phyloP scores from a whole-genome alignment of 129 eudicot genomes.

The Ambrosia trifida region DNA sequence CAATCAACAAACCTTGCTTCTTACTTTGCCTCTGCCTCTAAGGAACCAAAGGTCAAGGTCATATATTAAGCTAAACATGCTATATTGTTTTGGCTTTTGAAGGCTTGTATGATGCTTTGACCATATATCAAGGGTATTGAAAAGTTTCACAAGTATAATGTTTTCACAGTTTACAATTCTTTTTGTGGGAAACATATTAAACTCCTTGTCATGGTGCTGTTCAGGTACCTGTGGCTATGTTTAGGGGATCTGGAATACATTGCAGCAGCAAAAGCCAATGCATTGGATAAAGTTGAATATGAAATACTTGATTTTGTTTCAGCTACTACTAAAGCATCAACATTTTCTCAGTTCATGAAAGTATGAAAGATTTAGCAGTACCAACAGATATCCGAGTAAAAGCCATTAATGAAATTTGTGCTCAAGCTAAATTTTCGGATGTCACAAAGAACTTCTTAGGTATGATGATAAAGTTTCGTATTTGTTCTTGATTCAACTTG shows the following conservation, averaged over 20 bases:
- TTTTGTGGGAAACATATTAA: background rate
- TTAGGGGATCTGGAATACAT: slow-evolving; percentile 69
- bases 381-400: slow-evolving; percentile 61
- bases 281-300: slow-evolving; percentile 76
- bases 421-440: slow-evolving; percentile 70
- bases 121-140: slow-evolving; percentile 4
- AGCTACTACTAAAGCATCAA: slow-evolving; percentile 58
- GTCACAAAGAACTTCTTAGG: slow-evolving; percentile 79
- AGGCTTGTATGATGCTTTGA: background rate
- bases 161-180: background rate
- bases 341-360: slow-evolving; percentile 71
- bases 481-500: background rate
- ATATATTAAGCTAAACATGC: background rate
- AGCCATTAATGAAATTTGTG: slow-evolving; percentile 59
- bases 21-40: too few relatives aligned
- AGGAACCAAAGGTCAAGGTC: too few relatives aligned
- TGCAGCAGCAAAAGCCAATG: slow-evolving; percentile 71
- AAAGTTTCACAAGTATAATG: background rate
- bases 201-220: background rate
- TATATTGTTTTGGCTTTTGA: slow-evolving; percentile 2
- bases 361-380: slow-evolving; percentile 74
- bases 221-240: too few relatives aligned
- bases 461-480: slow-evolving; percentile 23
- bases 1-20: too few relatives aligned
- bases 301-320: slow-evolving; percentile 63